Conservation (phyloP, 2,329 filamentous ascomycete species). For the Teratosphaeria zuluensis region DNA sequence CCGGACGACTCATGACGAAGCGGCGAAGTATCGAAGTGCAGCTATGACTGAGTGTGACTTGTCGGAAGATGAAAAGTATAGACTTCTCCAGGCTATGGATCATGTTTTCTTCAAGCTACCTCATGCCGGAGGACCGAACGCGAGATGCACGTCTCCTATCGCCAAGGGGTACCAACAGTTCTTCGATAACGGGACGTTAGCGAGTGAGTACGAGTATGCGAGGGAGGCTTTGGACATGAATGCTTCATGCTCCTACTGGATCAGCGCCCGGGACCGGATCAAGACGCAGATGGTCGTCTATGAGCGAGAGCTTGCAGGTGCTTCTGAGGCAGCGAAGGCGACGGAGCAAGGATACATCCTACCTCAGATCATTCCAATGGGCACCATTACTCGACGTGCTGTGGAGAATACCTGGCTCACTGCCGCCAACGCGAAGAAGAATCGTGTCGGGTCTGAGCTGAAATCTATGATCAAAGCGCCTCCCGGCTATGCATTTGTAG, state of each 20-base stretch:
- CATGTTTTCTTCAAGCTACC: conserved; percentile 84
- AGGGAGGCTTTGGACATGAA: conserved; percentile 98
- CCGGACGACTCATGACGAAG: conserved; percentile 55
- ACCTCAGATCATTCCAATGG: conserved; percentile 96
- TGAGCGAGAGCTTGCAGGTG: conserved; percentile 46
- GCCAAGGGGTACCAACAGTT: conserved; percentile 85
- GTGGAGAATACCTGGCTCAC: conserved; percentile 99
- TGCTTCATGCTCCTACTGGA: conserved; percentile 97
- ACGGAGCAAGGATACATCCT: conserved; percentile 69
- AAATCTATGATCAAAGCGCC: conserved; percentile 96
- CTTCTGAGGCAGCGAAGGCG: conserved; percentile 16
- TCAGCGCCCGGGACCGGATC: conserved; percentile 86
- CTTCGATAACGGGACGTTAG: conserved; percentile 80
- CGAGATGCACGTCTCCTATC: conserved; percentile 76
- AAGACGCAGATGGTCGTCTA: conserved; percentile 94
- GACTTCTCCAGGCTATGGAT: conserved; percentile 53
- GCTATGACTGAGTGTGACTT: conserved; percentile 69
- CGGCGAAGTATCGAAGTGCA: conserved; percentile 56
- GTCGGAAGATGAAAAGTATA: conserved; percentile 57
- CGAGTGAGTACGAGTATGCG: conserved; percentile 79
- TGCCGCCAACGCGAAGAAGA: conserved; percentile 91
- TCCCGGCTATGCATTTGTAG: conserved; percentile 83
- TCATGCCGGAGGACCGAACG: conserved; percentile 84
- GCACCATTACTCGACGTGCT: conserved; percentile 84
- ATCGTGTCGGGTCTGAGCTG: conserved; percentile 89